Evolutionary conservation across 2,329 filamentous ascomycete species (phyloP).

Genomic region (Paraconiothyrium brasiliense): DNA sequence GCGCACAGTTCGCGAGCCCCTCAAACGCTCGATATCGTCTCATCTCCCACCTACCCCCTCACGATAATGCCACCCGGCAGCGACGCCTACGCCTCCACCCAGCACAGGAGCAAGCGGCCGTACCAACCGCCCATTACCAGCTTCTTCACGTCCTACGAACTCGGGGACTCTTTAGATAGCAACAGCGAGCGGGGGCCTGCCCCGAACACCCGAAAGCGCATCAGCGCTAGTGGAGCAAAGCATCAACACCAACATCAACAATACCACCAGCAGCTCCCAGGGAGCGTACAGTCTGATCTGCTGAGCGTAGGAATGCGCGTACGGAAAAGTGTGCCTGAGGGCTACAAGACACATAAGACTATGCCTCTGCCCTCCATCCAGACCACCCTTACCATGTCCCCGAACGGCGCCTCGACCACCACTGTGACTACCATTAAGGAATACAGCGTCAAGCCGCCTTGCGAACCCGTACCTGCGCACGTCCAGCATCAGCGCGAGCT

Average conservation of each 20-base stretch:
- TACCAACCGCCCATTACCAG: constrained; percentile 57
- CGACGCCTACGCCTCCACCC: constrained; percentile 22
- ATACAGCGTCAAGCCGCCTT: constrained; percentile 35
- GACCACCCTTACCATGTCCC: constrained; percentile 34
- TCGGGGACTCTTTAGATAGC: constrained; percentile 25
- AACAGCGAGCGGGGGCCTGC: constrained; percentile 37
- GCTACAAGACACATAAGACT: constrained; percentile 80
- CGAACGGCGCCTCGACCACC: constrained; percentile 24
- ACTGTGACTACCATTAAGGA: constrained; percentile 24
- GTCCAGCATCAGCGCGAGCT: constrained; percentile 66
- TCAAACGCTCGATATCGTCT: constrained; percentile 19
- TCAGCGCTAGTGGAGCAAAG: constrained; percentile 23
- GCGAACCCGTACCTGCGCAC: constrained; percentile 32
- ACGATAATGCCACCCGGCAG: constrained; percentile 31
- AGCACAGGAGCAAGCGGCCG: constrained; percentile 53
- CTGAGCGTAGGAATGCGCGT: constrained; percentile 93
- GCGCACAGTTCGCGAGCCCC: constrained; percentile 18
- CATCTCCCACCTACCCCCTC: constrained; percentile 22
- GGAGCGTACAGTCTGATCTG: constrained; percentile 80
- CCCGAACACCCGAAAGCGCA: constrained; percentile 37
- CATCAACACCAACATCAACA: constrained; percentile 20
- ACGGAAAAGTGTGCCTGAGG: constrained; percentile 90
- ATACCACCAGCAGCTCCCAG: constrained; percentile 59
- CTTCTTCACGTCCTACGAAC: constrained; percentile 50
- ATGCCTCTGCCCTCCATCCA: constrained; percentile 35